Conservation (phyloP, 805 yeast species). For the Lachancea sp. region DNA sequence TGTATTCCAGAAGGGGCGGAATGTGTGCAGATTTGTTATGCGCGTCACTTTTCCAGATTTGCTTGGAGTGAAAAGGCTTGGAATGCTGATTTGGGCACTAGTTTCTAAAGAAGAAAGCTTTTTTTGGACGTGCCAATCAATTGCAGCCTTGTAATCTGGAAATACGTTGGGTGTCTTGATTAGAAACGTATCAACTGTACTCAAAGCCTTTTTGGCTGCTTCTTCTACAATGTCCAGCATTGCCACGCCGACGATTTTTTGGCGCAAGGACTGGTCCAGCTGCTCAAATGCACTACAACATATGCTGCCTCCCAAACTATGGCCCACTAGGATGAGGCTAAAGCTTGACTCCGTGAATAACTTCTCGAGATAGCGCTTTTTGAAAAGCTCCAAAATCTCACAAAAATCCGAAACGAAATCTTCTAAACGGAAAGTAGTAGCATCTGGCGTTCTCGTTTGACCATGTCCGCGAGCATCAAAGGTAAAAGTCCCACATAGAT, state of each 20-base stretch:
- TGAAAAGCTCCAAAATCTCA: constrained; percentile 40
- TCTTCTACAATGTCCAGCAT: constrained; percentile 94
- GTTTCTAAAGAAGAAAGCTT: constrained; percentile 46
- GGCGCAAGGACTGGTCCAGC: constrained; percentile 16
- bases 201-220: constrained; percentile 67
- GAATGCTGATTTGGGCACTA: constrained; percentile 75
- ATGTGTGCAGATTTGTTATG: constrained; percentile 56
- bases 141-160: constrained; percentile 46
- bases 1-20: constrained; percentile 65
- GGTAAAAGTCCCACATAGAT: constrained; percentile 55
- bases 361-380: constrained; percentile 12
- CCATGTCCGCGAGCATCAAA: constrained; percentile 92
- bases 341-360: constrained; percentile 12
- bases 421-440: constrained; percentile 38
- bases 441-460: constrained; percentile 28
- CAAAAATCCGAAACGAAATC: constrained; percentile 54
- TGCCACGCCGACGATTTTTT: constrained; percentile 54
- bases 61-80: constrained; percentile 44
- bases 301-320: constrained; percentile 89
- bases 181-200: constrained; percentile 62
- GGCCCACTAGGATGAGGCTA: constrained; percentile 65
- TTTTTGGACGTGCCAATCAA: constrained; percentile 73
- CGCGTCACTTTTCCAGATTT: constrained; percentile 39
- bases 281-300: constrained; percentile 46
- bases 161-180: constrained; percentile 59